Percentiles rank a stretch among this genome's conserved stretches.
phyloP scores from a whole-genome alignment of 1,284 basidiomycete genomes.

The Pulchroboletus neoregius region DNA sequence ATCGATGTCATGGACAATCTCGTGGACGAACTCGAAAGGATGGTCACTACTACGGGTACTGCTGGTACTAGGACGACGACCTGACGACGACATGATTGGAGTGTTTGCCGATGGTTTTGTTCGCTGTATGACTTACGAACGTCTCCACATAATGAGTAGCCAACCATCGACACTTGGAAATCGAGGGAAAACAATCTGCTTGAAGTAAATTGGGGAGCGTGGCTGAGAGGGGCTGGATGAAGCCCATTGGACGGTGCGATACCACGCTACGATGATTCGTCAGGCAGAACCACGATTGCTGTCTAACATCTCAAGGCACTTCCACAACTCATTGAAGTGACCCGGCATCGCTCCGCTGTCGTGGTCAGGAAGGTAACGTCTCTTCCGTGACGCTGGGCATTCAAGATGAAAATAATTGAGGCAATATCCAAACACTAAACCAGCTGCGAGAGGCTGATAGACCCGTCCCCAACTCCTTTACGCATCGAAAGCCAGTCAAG shows the following conservation, averaged over 20 bases:
- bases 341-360: neutral
- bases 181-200: neutral
- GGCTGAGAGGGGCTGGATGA: neutral
- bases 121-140: neutral
- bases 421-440: neutral
- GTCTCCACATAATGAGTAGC: neutral
- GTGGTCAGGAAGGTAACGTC: neutral
- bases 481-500: neutral
- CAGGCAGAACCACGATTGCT: neutral
- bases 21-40: constrained; percentile 66
- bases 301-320: neutral
- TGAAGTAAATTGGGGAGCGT: neutral
- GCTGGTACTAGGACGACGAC: neutral
- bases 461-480: neutral
- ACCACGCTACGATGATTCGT: neutral
- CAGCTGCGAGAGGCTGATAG: neutral
- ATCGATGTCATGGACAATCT: constrained; percentile 77
- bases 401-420: neutral
- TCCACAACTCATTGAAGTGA: no score
- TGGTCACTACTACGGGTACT: constrained; percentile 22
- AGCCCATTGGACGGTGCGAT: neutral
- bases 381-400: neutral
- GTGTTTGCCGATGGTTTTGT: neutral
- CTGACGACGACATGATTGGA: neutral
- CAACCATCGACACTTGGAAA: neutral